phyloP scores from a whole-genome alignment of 768 basidiomycete genomes.

The Lactarius indigo region DNA sequence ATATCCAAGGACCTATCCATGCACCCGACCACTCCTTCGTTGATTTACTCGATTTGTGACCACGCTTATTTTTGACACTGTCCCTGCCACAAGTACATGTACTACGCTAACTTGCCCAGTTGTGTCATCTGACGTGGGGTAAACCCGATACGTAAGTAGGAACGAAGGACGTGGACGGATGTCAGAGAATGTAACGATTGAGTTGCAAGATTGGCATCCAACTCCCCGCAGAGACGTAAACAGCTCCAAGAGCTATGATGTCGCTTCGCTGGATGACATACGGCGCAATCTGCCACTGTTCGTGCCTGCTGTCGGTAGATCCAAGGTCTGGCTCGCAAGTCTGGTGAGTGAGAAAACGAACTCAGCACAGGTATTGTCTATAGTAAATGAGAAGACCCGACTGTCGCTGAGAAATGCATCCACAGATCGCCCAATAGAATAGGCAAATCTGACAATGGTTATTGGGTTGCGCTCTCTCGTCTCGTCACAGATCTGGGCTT shows the following conservation, averaged over 20 bases:
- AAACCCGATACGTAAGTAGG: background rate
- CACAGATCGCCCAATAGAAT: conserved; percentile 10
- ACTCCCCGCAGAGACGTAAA: conserved; percentile 4
- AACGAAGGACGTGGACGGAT: too few relatives aligned
- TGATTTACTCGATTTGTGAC: too few relatives aligned
- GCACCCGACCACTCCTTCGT: too few relatives aligned
- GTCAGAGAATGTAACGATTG: background rate
- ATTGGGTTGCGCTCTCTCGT: background rate
- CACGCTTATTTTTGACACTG: too few relatives aligned
- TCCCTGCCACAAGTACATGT: background rate
- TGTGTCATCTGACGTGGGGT: background rate
- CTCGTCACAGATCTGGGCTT: conserved; percentile 6
- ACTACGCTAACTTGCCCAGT: background rate
- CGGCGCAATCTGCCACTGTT: background rate
- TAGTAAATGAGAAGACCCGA: background rate
- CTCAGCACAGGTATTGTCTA: background rate
- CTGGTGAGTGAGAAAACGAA: background rate
- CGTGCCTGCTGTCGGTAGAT: background rate
- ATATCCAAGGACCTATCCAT: too few relatives aligned
- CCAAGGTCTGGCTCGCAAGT: background rate
- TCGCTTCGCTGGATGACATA: background rate
- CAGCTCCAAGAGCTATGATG: conserved; percentile 4
- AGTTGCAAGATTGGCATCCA: conserved; percentile 23
- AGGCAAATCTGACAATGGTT: background rate
- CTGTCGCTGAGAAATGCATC: conserved; percentile 5